phyloP scores from a whole-genome alignment of 2,329 filamentous ascomycete species.

The Penicillium sp. region DNA sequence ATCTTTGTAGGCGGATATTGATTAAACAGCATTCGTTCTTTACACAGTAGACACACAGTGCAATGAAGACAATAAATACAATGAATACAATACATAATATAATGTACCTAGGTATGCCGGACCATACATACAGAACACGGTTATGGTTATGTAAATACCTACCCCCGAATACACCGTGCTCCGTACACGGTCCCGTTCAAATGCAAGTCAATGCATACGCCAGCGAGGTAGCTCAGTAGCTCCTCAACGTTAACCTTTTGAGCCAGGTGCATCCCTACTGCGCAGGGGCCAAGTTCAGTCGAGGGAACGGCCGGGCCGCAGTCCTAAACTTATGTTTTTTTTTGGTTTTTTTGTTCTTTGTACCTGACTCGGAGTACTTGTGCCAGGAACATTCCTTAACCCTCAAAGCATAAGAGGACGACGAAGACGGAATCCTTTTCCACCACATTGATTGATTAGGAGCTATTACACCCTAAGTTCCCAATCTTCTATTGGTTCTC shows the following conservation, averaged over 20 bases:
- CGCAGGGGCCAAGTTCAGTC: slow-evolving; percentile 9
- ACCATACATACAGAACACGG: not conserved
- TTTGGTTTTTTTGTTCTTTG: not conserved
- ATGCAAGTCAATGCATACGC: not conserved
- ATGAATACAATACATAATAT: too few relatives aligned
- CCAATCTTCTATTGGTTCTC: not conserved
- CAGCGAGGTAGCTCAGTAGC: not conserved
- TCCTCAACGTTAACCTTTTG: slow-evolving; percentile 25
- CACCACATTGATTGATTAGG: not conserved
- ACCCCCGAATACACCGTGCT: not conserved
- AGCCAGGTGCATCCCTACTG: slow-evolving; percentile 24
- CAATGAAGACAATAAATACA: too few relatives aligned
- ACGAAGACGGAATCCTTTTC: slow-evolving; percentile 3
- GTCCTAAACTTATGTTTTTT: not conserved
- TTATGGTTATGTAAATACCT: not conserved
- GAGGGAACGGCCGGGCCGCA: slow-evolving; percentile 16
- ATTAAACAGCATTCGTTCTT: too few relatives aligned
- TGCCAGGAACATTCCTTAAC: slow-evolving; percentile 18
- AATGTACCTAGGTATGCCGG: too few relatives aligned
- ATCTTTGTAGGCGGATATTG: too few relatives aligned
- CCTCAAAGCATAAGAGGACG: not conserved
- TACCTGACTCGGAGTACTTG: slow-evolving; percentile 8
- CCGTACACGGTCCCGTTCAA: too few relatives aligned
- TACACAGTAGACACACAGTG: too few relatives aligned
- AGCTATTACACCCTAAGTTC: too few relatives aligned